These are phyloP conservation scores for Trichoderma polysporum DNA, from an alignment of 2,329 filamentous ascomycete species.

Conservation along the genomic window DNA sequence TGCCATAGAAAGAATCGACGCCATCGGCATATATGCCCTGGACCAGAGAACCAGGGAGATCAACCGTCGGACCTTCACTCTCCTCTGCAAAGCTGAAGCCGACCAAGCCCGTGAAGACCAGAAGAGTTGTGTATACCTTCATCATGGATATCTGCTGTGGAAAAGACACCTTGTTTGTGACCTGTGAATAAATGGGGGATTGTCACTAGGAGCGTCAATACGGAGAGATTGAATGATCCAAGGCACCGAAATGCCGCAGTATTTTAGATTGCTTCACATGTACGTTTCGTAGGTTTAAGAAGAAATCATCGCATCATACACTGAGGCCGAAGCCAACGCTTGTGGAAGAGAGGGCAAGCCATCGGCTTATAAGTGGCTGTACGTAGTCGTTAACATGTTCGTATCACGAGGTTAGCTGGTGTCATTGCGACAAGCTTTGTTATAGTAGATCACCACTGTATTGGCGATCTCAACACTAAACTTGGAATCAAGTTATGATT, in stretches of 20 bases:
- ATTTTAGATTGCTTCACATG: too few relatives aligned
- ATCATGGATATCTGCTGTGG: not conserved
- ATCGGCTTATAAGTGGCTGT: not conserved
- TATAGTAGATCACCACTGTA: not conserved
- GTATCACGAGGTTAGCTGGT: not conserved
- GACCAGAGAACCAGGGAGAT: not conserved
- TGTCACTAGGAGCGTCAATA: not conserved
- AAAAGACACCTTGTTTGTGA: not conserved
- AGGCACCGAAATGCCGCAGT: too few relatives aligned
- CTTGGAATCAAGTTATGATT: not conserved
- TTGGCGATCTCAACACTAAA: not conserved
- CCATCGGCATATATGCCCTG: not conserved
- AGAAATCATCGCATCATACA: too few relatives aligned
- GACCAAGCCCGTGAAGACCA: not conserved
- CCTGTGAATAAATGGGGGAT: not conserved
- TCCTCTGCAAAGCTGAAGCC: not conserved
- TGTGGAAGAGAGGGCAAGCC: not conserved
- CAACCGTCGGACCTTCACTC: not conserved
- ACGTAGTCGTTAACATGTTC: not conserved
- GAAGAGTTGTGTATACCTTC: not conserved
- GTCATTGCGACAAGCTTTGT: not conserved
- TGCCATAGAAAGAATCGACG: constrained; percentile 61
- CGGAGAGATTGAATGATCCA: not conserved
- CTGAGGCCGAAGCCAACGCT: not conserved
- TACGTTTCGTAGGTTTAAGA: too few relatives aligned